Base-by-base conservation (phyloP, 257 asterid species). In the Nyctanthes arbortristis region DNA sequence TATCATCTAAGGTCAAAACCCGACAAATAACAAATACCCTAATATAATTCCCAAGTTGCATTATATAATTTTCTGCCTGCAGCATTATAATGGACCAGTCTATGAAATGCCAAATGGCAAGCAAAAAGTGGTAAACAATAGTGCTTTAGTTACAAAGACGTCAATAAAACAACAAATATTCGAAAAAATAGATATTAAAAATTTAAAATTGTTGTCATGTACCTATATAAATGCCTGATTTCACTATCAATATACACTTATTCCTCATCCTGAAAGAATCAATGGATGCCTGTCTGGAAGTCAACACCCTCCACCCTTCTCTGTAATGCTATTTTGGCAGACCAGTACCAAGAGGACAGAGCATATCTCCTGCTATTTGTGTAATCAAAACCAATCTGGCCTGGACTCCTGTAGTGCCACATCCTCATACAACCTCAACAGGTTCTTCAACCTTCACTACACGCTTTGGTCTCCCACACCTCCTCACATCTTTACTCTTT, bases 401-500 rank as follows among this genome's bases (percentile, higher is more conserved):
- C 59, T 24, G 13, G 31, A 7, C 14, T 25, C 28, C 33, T 3
- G 28, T 61, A 32, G 18, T 33, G 20, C 32, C 32, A 31, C 33
- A 16, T 13, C 34, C 27, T 80, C 70, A 82, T 47, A 36, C 22
- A 43, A 83, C 85, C 74, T 75, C 79, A 49, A 63, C 40, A 66
- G 84, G 49, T 71, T 78, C 83, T 70, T 73, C 84, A 59, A 67
- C 77, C 63, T 32, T 70, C 43, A 33, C 55, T 22, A 61, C 66
- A 58, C 65, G 66, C 70, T 84, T 84, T 7, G 98, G 98, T 69
- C 97, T 80, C 37, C 98, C 96, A 68, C 72, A 62, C 70, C 73
- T 80, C 78, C 68, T 86, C 25, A 85, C 96, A 61, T 80, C 84
- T 66, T 83, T 80, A 79, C 96, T 74, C 32, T 67, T 33, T 58